These are phyloP conservation scores for Globisporangium emineosum DNA, from an alignment of 352 stramenopile species.

Conservation along the genomic window DNA sequence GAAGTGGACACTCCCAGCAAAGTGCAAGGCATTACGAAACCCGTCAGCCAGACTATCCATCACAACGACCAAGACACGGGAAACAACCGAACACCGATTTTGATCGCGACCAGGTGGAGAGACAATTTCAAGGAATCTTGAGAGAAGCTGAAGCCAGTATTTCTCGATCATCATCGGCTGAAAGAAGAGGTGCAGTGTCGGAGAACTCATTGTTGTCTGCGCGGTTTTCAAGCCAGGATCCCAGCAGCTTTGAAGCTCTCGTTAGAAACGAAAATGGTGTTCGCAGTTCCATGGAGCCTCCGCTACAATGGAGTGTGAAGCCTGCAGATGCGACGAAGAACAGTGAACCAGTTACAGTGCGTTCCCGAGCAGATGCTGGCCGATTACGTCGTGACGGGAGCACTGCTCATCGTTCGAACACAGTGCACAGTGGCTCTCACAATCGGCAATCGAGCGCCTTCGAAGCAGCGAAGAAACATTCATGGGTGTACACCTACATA, in stretches of 20 bases:
- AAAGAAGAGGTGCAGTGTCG: neutral
- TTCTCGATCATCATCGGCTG: neutral
- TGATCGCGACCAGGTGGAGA: conserved; percentile 13
- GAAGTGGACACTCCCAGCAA: neutral
- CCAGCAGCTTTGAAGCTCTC: neutral
- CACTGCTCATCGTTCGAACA: neutral
- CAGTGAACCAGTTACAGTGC: neutral
- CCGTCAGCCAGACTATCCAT: conserved; percentile 5
- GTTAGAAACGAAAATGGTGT: neutral
- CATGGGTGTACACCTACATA: conserved; percentile 26
- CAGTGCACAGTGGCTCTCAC: neutral
- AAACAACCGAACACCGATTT: conserved; percentile 1
- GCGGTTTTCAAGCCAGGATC: neutral
- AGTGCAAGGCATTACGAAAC: neutral
- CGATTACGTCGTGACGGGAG: neutral
- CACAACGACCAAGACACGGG: neutral
- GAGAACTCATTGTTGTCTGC: neutral
- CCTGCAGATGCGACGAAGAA: neutral
- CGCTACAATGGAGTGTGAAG: neutral
- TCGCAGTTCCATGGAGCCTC: conserved; percentile 1
- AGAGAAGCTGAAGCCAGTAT: conserved; percentile 1
- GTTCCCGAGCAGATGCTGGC: neutral
- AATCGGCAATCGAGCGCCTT: neutral
- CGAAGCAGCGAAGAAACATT: conserved; percentile 5
- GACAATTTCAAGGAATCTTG: conserved; percentile 14